Conservation (phyloP, 495 filamentous ascomycete species). For the Aspergillus diversus region DNA sequence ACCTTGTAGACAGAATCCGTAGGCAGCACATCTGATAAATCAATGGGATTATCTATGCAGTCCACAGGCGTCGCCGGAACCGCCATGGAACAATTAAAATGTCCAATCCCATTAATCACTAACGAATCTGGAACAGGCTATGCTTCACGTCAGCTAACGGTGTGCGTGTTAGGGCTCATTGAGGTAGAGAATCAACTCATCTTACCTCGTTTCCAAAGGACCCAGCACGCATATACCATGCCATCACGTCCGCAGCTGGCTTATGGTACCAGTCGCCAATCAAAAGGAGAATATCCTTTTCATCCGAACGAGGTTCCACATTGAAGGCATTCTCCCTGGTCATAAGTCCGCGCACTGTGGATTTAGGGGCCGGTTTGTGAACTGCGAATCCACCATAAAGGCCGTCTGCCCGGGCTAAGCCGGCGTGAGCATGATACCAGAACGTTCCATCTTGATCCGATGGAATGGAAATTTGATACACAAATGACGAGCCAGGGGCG, state of each 20-base stretch:
- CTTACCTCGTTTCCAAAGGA: constrained; percentile 52
- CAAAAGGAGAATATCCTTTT: constrained; percentile 48
- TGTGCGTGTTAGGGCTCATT: no score
- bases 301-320: constrained; percentile 30
- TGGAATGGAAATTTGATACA: constrained; percentile 78
- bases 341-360: constrained; percentile 35
- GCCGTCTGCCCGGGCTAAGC: constrained; percentile 72
- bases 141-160: constrained; percentile 2
- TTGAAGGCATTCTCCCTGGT: constrained; percentile 3
- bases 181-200: no score
- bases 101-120: constrained; percentile 52
- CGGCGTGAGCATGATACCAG: constrained; percentile 80
- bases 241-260: constrained; percentile 40
- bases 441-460: constrained; percentile 74
- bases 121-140: constrained; percentile 57
- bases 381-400: constrained; percentile 73
- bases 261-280: constrained; percentile 61
- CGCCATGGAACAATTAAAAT: constrained; percentile 53
- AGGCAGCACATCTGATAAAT: constrained; percentile 31
- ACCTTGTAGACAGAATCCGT: constrained; percentile 29
- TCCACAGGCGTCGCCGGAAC: constrained; percentile 51
- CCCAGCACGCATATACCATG: constrained; percentile 49
- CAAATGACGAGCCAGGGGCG: constrained; percentile 63
- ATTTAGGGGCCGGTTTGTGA: constrained; percentile 56
- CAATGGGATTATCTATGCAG: constrained; percentile 33